These are phyloP conservation scores for Hypoxylon lienhwacheense DNA, from an alignment of 495 filamentous ascomycete genomes.

Conservation along the genomic window DNA sequence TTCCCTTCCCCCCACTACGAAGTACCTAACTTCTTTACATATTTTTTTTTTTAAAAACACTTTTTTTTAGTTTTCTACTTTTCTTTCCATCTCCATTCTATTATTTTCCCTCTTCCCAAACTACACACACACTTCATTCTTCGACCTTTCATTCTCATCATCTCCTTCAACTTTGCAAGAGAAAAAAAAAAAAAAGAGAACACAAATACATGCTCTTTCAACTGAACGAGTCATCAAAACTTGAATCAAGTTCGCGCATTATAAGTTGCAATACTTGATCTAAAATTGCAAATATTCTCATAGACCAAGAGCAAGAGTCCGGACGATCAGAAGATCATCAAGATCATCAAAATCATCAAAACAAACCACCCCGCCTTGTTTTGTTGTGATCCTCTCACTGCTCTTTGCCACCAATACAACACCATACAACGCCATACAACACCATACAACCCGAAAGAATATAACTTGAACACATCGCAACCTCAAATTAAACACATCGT, in stretches of 20 bases:
- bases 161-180: constrained; percentile 4
- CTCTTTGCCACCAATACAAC: too few species aligned
- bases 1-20: constrained; percentile 29
- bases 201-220: neutral
- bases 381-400: constrained; percentile 31
- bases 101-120: constrained; percentile 15
- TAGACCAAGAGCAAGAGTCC: too few species aligned
- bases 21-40: constrained; percentile 25
- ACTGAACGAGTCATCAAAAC: neutral
- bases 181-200: neutral
- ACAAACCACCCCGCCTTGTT: constrained; percentile 44
- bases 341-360: constrained; percentile 36
- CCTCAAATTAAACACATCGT: too few species aligned
- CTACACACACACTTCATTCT: neutral
- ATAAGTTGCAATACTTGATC: constrained; percentile 7
- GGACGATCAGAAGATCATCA: too few species aligned
- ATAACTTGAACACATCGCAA: too few species aligned
- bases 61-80: too few species aligned
- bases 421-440: too few species aligned
- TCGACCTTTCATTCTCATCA: neutral
- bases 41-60: constrained; percentile 28
- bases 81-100: too few species aligned
- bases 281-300: too few species aligned
- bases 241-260: neutral
- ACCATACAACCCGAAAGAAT: too few species aligned